Percentiles rank a stretch among this genome's conserved stretches.
phyloP scores from a whole-genome alignment of 2,329 filamentous ascomycete species.

The Ambrosiella beaveri region DNA sequence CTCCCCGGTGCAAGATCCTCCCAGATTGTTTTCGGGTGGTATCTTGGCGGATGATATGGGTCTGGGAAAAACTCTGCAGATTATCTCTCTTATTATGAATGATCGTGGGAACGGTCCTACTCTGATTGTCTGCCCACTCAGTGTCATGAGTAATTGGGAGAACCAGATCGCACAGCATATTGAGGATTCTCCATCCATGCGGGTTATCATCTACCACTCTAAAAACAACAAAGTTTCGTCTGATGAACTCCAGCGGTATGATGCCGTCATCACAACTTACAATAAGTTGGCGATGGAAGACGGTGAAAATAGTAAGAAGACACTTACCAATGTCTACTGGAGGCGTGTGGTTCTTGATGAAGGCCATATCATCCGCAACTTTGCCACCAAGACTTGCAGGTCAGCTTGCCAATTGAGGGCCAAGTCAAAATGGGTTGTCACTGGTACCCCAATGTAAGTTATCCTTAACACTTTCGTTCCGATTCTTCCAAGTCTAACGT shows the following conservation, averaged over 20 bases:
- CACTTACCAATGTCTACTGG: slow-evolving; percentile 42
- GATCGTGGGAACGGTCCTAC: slow-evolving; percentile 41
- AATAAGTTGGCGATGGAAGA: slow-evolving; percentile 53
- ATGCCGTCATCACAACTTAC: slow-evolving; percentile 74
- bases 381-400: slow-evolving; percentile 51
- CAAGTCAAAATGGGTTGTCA: slow-evolving; percentile 60
- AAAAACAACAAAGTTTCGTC: slow-evolving; percentile 20
- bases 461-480: background rate
- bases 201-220: slow-evolving; percentile 55
- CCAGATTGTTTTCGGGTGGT: slow-evolving; percentile 56
- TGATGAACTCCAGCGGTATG: slow-evolving; percentile 43
- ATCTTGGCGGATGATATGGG: slow-evolving; percentile 91
- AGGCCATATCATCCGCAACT: slow-evolving; percentile 67
- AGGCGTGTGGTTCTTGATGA: slow-evolving; percentile 67
- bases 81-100: slow-evolving; percentile 60
- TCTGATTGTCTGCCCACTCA: slow-evolving; percentile 64
- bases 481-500: background rate
- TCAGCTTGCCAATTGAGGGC: slow-evolving; percentile 52
- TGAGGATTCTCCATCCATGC: slow-evolving; percentile 41
- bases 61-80: slow-evolving; percentile 72
- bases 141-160: slow-evolving; percentile 83
- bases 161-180: slow-evolving; percentile 63
- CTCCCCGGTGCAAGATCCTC: slow-evolving; percentile 21
- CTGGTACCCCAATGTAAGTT: slow-evolving; percentile 57
- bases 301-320: slow-evolving; percentile 27